phyloP scores from a whole-genome alignment of 306 rosid genomes.

The Astragalus membranaceus region DNA sequence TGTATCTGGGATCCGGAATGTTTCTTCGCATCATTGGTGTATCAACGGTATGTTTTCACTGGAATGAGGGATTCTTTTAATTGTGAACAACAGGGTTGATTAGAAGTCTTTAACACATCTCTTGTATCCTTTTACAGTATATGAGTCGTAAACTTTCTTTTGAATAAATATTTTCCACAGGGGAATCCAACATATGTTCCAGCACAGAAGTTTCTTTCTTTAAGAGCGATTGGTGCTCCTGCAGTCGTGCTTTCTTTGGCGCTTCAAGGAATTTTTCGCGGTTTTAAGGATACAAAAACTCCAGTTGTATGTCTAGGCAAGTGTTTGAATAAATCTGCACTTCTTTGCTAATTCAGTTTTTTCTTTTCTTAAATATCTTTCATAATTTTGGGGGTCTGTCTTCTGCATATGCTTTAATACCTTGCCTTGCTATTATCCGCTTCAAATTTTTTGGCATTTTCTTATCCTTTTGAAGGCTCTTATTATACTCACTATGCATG shows the following conservation, averaged over 20 bases:
- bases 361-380: not conserved
- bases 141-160: not conserved
- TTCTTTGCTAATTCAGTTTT: not conserved
- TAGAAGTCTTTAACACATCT: not conserved
- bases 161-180: constrained; percentile 36
- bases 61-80: not conserved
- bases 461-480: constrained; percentile 9
- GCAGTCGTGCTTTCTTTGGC: constrained; percentile 95
- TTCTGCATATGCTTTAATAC: constrained; percentile 5
- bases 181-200: constrained; percentile 54
- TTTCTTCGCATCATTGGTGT: constrained; percentile 75
- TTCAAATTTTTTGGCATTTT: not conserved
- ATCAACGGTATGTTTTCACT: constrained; percentile 52
- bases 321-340: constrained; percentile 21
- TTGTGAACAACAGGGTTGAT: not conserved
- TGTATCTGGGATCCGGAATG: constrained; percentile 65
- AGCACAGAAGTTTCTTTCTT: constrained; percentile 60
- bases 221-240: constrained; percentile 95
- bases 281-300: constrained; percentile 91
- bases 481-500: not conserved
- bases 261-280: constrained; percentile 96
- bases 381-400: not conserved
- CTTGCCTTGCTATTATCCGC: constrained; percentile 9
- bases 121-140: not conserved
- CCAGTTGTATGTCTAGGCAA: constrained; percentile 89